These are phyloP conservation scores for Diaporthe ampelina DNA, from an alignment of 2,329 filamentous ascomycete genomes.

Conservation along the genomic window DNA sequence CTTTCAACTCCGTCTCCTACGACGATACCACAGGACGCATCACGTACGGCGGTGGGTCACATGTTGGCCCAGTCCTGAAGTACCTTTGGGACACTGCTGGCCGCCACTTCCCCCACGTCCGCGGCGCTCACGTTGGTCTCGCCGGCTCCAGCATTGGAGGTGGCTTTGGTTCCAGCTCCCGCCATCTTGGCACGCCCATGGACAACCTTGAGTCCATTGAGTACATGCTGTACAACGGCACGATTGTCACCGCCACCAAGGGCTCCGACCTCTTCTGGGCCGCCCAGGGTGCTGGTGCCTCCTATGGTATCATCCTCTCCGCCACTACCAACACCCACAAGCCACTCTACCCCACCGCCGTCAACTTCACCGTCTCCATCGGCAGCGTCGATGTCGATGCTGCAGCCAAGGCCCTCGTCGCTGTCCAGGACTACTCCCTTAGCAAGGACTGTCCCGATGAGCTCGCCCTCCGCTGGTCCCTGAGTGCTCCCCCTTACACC, in stretches of 20 bases:
- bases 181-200: constrained; percentile 18
- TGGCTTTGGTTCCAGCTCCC: constrained; percentile 12
- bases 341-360: neutral
- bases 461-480: constrained; percentile 15
- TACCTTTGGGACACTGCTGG: constrained; percentile 6
- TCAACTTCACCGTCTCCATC: constrained; percentile 19
- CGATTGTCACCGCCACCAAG: constrained; percentile 14
- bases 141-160: constrained; percentile 16
- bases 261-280: constrained; percentile 20
- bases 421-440: constrained; percentile 19
- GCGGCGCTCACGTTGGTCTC: constrained; percentile 12
- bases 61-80: constrained; percentile 8
- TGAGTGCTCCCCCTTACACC: constrained; percentile 16
- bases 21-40: neutral
- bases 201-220: constrained; percentile 20
- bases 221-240: constrained; percentile 23
- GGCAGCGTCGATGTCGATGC: constrained; percentile 10
- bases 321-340: constrained; percentile 19
- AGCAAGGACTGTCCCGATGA: neutral
- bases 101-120: constrained; percentile 19
- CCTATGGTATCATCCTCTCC: constrained; percentile 13
- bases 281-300: constrained; percentile 13
- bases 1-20: constrained; percentile 19
- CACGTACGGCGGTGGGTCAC: constrained; percentile 10
- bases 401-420: constrained; percentile 1